These are phyloP conservation scores for Benincasa hispida DNA, from an alignment of 306 rosid genomes.

Conservation along the genomic window DNA sequence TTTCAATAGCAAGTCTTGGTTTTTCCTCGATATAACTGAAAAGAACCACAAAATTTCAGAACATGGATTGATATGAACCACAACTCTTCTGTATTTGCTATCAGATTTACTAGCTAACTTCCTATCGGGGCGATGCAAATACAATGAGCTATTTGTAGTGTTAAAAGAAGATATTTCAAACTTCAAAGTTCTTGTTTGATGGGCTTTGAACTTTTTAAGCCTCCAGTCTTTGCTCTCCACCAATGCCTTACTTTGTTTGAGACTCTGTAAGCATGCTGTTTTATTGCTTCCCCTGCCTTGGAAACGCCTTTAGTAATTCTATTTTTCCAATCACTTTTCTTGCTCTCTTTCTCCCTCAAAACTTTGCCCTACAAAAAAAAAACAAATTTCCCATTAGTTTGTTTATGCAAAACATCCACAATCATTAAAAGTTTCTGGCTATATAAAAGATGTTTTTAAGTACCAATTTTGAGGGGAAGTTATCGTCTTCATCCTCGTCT, in stretches of 20 bases:
- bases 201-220: slow-evolving; percentile 35
- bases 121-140: not conserved
- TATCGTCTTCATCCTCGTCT: slow-evolving; percentile 40
- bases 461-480: slow-evolving; percentile 69
- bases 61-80: not conserved
- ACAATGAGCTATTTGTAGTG: not conserved
- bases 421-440: not conserved
- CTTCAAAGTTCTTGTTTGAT: slow-evolving; percentile 61
- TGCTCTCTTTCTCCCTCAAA: slow-evolving; percentile 42
- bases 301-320: slow-evolving; percentile 32
- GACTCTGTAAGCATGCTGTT: slow-evolving; percentile 52
- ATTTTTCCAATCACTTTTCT: slow-evolving; percentile 49
- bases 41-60: not conserved
- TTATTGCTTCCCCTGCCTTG: slow-evolving; percentile 37
- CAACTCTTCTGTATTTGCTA: not conserved
- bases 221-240: slow-evolving; percentile 49
- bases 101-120: not conserved
- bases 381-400: too few relatives aligned
- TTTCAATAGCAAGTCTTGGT: not conserved
- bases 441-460: not conserved
- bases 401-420: not conserved
- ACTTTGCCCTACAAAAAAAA: slow-evolving; percentile 51
- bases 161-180: not conserved
- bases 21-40: not conserved
- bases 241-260: slow-evolving; percentile 34